Conservation (phyloP, 1,284 basidiomycete species). For the Ganoderma sp. region DNA sequence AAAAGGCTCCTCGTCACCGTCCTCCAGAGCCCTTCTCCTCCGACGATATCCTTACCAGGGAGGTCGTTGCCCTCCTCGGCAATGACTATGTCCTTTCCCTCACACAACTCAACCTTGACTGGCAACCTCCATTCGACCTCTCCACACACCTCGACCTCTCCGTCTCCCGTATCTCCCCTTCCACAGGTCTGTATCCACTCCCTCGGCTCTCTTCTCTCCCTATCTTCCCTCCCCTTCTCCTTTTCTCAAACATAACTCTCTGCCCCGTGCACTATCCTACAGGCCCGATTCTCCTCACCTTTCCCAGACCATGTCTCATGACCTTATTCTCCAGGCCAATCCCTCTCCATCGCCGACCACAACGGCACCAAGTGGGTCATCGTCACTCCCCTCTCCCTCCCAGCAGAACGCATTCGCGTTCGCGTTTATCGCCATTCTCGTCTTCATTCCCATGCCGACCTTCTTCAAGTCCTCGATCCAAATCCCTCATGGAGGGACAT, state of each 20-base stretch:
- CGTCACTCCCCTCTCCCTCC: constrained; percentile 82
- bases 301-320: constrained; percentile 6
- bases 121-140: constrained; percentile 63
- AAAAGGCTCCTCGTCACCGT: constrained; percentile 33
- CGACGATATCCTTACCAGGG: constrained; percentile 79
- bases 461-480: constrained; percentile 72
- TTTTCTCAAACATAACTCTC: not conserved
- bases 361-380: constrained; percentile 74
- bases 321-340: constrained; percentile 59
- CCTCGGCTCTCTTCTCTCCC: not conserved
- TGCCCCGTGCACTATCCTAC: not conserved
- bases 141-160: constrained; percentile 71
- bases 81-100: constrained; percentile 58
- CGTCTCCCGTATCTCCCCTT: constrained; percentile 62
- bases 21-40: constrained; percentile 69
- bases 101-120: constrained; percentile 56
- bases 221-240: not conserved
- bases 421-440: constrained; percentile 71
- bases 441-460: constrained; percentile 78
- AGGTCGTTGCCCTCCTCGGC: constrained; percentile 75
- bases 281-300: not conserved
- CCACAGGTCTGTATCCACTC: constrained; percentile 59
- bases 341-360: constrained; percentile 62
- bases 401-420: constrained; percentile 78
- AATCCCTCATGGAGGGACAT: constrained; percentile 72